phyloP scores from a whole-genome alignment of 805 yeast species.

The Ogataea thermomethanolica region DNA sequence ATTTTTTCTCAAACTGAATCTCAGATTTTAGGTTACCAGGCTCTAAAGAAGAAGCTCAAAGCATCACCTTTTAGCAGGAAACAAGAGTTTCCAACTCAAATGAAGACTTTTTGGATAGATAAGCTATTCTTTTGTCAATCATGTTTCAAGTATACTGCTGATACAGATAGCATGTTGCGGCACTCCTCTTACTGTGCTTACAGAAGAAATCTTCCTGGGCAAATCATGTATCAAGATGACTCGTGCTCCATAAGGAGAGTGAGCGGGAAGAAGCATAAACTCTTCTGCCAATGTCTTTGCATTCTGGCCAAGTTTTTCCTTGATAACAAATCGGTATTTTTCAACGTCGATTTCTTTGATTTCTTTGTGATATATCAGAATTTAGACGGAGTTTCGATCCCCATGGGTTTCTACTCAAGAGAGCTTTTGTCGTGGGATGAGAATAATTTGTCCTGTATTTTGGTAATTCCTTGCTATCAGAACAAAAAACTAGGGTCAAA shows the following conservation, averaged over 20 bases:
- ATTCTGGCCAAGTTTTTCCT: conserved; percentile 84
- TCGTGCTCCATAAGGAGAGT: conserved; percentile 58
- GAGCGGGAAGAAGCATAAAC: conserved; percentile 56
- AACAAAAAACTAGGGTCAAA: conserved; percentile 72
- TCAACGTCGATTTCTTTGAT: conserved; percentile 72
- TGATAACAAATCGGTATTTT: conserved; percentile 86
- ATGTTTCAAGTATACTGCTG: conserved; percentile 79
- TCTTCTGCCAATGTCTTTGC: conserved; percentile 80
- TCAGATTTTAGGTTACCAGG: conserved; percentile 43
- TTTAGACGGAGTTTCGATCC: conserved; percentile 39
- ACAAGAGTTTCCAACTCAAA: conserved; percentile 11
- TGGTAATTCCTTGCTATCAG: conserved; percentile 91
- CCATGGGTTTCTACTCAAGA: conserved; percentile 91
- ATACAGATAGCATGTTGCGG: conserved; percentile 37
- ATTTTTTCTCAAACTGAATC: conserved; percentile 53
- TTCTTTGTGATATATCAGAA: conserved; percentile 70
- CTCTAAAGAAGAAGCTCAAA: conserved; percentile 21
- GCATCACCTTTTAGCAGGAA: conserved; percentile 19
- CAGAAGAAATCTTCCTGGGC: conserved; percentile 52
- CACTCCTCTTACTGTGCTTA: conserved; percentile 51
- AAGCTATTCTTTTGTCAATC: conserved; percentile 68
- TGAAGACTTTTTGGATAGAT: conserved; percentile 49
- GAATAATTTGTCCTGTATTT: conserved; percentile 86
- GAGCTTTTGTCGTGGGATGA: conserved; percentile 76
- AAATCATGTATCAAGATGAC: conserved; percentile 60